Percentiles rank a stretch among this genome's conserved stretches.
phyloP scores from a whole-genome alignment of 2,329 filamentous ascomycete species.

The Penicillium vulpinum region DNA sequence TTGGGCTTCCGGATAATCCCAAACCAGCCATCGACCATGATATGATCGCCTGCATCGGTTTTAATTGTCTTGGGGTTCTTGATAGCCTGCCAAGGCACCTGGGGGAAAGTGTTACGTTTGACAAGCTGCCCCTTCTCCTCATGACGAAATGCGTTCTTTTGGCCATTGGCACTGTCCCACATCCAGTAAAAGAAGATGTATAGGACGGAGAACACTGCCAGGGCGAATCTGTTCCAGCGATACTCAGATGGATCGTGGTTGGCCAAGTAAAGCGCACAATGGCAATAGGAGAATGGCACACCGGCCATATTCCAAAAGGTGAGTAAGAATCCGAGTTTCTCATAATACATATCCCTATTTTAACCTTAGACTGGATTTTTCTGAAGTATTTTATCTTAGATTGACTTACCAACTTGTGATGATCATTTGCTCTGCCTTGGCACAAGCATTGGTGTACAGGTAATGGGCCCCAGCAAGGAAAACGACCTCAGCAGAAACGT shows the following conservation, averaged over 20 bases:
- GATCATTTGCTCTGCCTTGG: constrained; percentile 88
- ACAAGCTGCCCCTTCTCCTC: constrained; percentile 68
- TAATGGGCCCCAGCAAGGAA: constrained; percentile 87
- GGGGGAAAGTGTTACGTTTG: constrained; percentile 77
- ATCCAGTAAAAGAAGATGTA: constrained; percentile 85
- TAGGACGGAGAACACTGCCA: constrained; percentile 61
- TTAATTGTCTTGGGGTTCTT: constrained; percentile 75
- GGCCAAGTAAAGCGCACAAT: constrained; percentile 85
- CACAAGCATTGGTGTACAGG: constrained; percentile 86
- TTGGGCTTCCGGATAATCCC: constrained; percentile 74
- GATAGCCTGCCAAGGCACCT: constrained; percentile 79
- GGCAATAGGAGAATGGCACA: constrained; percentile 85
- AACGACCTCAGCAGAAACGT: constrained; percentile 76
- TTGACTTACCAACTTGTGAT: constrained; percentile 67
- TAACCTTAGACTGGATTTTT: too few species aligned
- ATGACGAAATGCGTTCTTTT: constrained; percentile 87
- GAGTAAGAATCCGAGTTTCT: constrained; percentile 95
- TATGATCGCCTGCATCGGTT: constrained; percentile 69
- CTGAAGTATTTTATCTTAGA: too few species aligned
- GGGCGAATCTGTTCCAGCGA: constrained; percentile 66
- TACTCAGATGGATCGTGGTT: constrained; percentile 76
- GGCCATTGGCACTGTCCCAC: constrained; percentile 87
- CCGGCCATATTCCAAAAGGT: constrained; percentile 97
- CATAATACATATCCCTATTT: constrained; percentile 79
- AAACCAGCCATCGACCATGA: constrained; percentile 84